Conservation (phyloP, 441 rosid genomes). For the Corymbia calophylla region DNA sequence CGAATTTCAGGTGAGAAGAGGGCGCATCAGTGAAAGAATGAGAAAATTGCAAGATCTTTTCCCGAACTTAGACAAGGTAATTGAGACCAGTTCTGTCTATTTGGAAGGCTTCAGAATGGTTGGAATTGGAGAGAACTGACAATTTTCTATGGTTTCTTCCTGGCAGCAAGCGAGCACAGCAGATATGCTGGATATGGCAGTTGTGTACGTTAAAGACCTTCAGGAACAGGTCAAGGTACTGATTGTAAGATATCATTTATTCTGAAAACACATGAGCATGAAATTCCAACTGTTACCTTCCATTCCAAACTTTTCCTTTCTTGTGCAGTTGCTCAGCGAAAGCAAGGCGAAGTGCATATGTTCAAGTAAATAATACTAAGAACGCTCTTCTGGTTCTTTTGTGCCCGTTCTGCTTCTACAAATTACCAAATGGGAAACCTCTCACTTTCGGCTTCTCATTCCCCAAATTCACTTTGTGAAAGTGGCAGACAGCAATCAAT, state of each 20-base stretch:
- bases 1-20: neutral
- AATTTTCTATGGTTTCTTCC: neutral
- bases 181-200: neutral
- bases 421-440: neutral
- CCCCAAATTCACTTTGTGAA: neutral
- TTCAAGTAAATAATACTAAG: neutral
- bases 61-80: neutral
- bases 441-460: neutral
- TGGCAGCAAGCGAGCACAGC: neutral
- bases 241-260: neutral
- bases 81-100: neutral
- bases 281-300: neutral
- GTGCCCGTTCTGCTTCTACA: neutral
- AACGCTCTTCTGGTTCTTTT: neutral
- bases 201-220: neutral
- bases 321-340: neutral
- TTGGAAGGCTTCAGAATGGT: neutral
- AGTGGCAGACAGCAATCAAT: neutral
- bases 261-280: neutral
- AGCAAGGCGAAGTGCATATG: neutral
- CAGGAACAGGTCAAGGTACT: neutral
- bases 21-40: constrained; percentile 1
- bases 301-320: neutral
- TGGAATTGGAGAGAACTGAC: neutral
- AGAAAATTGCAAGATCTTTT: constrained; percentile 1